Base-by-base conservation (phyloP, 2,329 filamentous ascomycete genomes). In the Aspergillus eucalypticola region DNA sequence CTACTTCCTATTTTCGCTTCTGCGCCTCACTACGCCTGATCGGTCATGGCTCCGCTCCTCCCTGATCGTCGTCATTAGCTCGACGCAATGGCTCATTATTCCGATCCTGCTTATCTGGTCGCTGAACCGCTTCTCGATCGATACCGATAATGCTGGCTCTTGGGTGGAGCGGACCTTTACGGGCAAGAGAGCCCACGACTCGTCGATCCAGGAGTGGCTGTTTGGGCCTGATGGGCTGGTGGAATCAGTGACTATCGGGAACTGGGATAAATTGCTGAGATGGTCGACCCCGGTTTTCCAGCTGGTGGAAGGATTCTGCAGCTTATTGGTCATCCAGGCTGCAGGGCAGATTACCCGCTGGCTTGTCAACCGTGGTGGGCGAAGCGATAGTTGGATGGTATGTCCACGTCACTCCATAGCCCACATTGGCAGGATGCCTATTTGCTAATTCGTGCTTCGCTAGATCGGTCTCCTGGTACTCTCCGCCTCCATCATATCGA, bases 321-420 rank as follows among this genome's bases (percentile, higher is more conserved):
- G 92, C 72, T 80, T 99, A 69, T 81, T 98, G 59, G 93, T 98
- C 65, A 98, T 99, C 60, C 95, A 99, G 77, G 92, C 93, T 17
- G 89, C 91, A 13, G 95, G 95, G 0, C 94, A 97, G 75, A 92
- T 98, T 66, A 96, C 95, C 19, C 86, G 91, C 75, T 98, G 92
- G 89, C 85, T 98, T 29, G 94, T 98, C 58, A 98, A 98, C 78
- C 84, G 90, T 70, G 80, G 81, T 65, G 92, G 94, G 70, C 87
- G 92, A 71, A 96, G 93, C 71, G 95, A 99, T 79, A 96, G 89
- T 63, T 98, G 94, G 95, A 91, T 98, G 86, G 92, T 95, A 82
- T 76, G 89, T 82, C 27, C 48, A 44, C 25, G 46, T 46, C 19
- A 52, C 51, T 32, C 25, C 8, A 50, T 51, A 29, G 25, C 48